A percentile compares a stretch with the other conserved stretches of the same genome.
phyloP scores from a whole-genome alignment of 208 protist species.

The Endotrypanum monterogeii region DNA sequence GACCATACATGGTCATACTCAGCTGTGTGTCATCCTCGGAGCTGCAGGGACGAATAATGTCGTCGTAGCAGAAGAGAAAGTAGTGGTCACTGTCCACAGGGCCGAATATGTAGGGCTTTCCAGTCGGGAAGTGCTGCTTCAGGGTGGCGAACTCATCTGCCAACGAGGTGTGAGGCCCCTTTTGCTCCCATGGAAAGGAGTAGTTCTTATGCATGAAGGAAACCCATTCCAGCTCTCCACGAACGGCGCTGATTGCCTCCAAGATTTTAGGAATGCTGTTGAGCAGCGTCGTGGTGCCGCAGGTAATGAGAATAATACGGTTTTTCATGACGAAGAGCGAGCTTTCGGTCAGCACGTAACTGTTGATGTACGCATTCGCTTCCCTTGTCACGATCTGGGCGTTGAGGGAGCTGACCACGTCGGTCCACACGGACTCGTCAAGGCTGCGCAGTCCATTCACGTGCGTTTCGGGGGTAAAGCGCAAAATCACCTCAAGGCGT shows the following conservation, averaged over 20 bases:
- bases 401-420: constrained; percentile 74
- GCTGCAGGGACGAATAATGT: constrained; percentile 71
- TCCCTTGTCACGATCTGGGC: constrained; percentile 88
- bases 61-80: constrained; percentile 92
- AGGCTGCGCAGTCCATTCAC: constrained; percentile 68
- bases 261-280: constrained; percentile 85
- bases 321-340: constrained; percentile 94
- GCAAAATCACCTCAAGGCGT: constrained; percentile 87
- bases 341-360: constrained; percentile 94
- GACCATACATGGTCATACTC: constrained; percentile 92
- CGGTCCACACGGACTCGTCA: constrained; percentile 67
- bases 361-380: constrained; percentile 85
- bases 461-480: constrained; percentile 67
- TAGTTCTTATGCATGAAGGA: constrained; percentile 95
- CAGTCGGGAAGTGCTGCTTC: constrained; percentile 80
- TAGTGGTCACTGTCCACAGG: constrained; percentile 92
- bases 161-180: constrained; percentile 82
- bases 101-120: constrained; percentile 90
- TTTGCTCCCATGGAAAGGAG: constrained; percentile 91
- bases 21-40: constrained; percentile 82
- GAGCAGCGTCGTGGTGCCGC: constrained; percentile 93
- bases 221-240: constrained; percentile 85
- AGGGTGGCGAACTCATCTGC: constrained; percentile 78
- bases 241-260: constrained; percentile 75
- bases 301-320: constrained; percentile 93